A percentile compares a stretch with the other conserved stretches of the same genome.
Conservation (phyloP, 768 basidiomycete genomes). For the Boletus insuetus region DNA sequence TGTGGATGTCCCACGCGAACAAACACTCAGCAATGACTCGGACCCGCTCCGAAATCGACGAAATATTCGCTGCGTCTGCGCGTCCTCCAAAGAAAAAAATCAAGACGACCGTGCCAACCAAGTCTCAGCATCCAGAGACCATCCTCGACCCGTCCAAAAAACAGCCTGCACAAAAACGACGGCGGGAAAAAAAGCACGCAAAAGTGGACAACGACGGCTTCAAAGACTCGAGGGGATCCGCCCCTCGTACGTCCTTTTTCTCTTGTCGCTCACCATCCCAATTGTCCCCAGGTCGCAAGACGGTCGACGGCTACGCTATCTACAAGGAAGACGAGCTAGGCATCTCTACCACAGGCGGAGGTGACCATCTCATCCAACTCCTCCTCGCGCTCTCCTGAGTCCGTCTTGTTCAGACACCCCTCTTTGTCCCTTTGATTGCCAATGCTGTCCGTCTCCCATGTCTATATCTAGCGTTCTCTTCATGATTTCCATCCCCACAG, state of each 20-base stretch:
- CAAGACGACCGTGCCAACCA: background rate
- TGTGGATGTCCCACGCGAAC: constrained; percentile 16
- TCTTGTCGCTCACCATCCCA: constrained; percentile 8
- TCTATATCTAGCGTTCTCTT: background rate
- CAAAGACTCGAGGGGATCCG: constrained; percentile 71
- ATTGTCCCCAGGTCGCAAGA: constrained; percentile 59
- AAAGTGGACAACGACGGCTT: constrained; percentile 48
- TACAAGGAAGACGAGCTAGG: constrained; percentile 85
- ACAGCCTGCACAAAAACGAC: constrained; percentile 30
- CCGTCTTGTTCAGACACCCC: constrained; percentile 59
- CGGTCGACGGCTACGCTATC: constrained; percentile 75
- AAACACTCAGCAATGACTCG: constrained; percentile 24
- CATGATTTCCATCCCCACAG: constrained; percentile 10
- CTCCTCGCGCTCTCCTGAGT: constrained; percentile 14
- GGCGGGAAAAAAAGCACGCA: constrained; percentile 28
- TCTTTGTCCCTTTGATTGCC: constrained; percentile 85
- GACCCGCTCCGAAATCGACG: constrained; percentile 78
- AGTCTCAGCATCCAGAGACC: constrained; percentile 45
- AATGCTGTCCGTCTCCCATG: constrained; percentile 65
- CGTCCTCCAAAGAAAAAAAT: constrained; percentile 43
- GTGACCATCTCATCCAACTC: constrained; percentile 40
- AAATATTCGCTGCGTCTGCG: constrained; percentile 63
- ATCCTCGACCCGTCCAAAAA: constrained; percentile 60
- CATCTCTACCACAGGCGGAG: constrained; percentile 65
- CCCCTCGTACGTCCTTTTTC: constrained; percentile 52